A percentile compares a stretch with the other conserved stretches of the same genome.
Evolutionary conservation across 2,329 filamentous ascomycete species (phyloP).

Genomic region (Pseudogymnoascus pannorum): DNA sequence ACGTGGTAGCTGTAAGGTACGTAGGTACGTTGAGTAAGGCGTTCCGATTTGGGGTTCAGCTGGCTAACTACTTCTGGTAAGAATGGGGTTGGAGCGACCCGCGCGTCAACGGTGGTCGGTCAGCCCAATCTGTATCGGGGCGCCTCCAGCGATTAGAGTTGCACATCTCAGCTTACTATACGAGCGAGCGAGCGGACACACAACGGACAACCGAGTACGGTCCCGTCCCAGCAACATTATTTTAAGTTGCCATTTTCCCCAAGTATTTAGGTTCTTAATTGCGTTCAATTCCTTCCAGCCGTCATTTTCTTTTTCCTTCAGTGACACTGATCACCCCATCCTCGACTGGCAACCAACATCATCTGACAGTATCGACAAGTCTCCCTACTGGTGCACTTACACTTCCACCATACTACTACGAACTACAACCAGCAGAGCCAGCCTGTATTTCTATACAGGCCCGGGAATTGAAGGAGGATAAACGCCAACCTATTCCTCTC

Average conservation of each 20-base stretch:
- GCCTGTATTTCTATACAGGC: background rate
- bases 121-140: constrained; percentile 6
- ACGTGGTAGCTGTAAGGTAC: constrained; percentile 6
- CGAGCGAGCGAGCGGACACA: too few relatives aligned
- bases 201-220: background rate
- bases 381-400: background rate
- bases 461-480: background rate
- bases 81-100: constrained; percentile 1
- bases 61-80: background rate
- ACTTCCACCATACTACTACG: background rate
- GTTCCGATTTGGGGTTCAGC: background rate
- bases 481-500: background rate
- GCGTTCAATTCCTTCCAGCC: constrained; percentile 2
- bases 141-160: constrained; percentile 2
- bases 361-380: background rate
- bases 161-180: constrained; percentile 7
- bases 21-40: background rate
- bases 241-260: constrained; percentile 3
- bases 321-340: background rate
- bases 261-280: constrained; percentile 9
- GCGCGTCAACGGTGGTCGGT: constrained; percentile 3
- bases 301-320: background rate
- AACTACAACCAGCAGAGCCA: background rate
- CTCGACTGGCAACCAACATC: constrained; percentile 1
- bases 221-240: constrained; percentile 2